Conservation (phyloP, 805 yeast genomes). For the Yarrowia phangngaensis region DNA sequence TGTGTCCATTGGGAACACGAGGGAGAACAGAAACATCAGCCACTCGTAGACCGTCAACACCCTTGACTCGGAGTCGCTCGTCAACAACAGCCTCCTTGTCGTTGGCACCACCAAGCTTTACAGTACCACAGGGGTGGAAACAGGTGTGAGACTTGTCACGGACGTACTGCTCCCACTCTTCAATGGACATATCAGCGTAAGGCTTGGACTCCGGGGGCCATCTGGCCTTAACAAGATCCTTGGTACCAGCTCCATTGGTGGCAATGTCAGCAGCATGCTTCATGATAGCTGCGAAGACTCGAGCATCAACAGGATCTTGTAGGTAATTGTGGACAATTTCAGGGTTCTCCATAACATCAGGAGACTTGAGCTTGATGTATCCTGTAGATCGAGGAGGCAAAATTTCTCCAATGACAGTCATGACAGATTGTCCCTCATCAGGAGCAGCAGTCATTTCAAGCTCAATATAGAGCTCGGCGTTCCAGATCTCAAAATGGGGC, state of each 20-base stretch:
- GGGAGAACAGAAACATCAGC: slow-evolving; percentile 40
- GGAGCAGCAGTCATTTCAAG: slow-evolving; percentile 30
- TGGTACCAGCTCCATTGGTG: slow-evolving; percentile 38
- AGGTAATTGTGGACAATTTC: slow-evolving; percentile 36
- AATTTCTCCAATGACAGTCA: slow-evolving; percentile 37
- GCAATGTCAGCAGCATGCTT: slow-evolving; percentile 37
- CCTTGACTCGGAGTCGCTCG: slow-evolving; percentile 38
- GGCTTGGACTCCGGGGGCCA: slow-evolving; percentile 40
- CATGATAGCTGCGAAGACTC: slow-evolving; percentile 39
- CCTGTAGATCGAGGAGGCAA: slow-evolving; percentile 37
- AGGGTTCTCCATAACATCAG: slow-evolving; percentile 36
- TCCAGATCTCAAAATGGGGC: slow-evolving; percentile 39
- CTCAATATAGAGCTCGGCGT: slow-evolving; percentile 31
- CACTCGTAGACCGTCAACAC: slow-evolving; percentile 37
- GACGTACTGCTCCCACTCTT: slow-evolving; percentile 38
- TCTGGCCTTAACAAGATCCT: slow-evolving; percentile 37
- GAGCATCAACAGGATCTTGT: slow-evolving; percentile 38
- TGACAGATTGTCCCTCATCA: slow-evolving; percentile 32
- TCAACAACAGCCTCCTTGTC: slow-evolving; percentile 36
- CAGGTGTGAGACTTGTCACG: slow-evolving; percentile 39
- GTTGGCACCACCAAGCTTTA: slow-evolving; percentile 31
- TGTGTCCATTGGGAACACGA: slow-evolving; percentile 38
- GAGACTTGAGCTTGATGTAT: slow-evolving; percentile 35
- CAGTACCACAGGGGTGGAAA: slow-evolving; percentile 40
- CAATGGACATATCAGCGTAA: slow-evolving; percentile 32